A percentile compares a stretch with the other conserved stretches of the same genome.
These are phyloP conservation scores for Citeromyces matritensis DNA, from an alignment of 805 yeast genomes.

Conservation along the genomic window DNA sequence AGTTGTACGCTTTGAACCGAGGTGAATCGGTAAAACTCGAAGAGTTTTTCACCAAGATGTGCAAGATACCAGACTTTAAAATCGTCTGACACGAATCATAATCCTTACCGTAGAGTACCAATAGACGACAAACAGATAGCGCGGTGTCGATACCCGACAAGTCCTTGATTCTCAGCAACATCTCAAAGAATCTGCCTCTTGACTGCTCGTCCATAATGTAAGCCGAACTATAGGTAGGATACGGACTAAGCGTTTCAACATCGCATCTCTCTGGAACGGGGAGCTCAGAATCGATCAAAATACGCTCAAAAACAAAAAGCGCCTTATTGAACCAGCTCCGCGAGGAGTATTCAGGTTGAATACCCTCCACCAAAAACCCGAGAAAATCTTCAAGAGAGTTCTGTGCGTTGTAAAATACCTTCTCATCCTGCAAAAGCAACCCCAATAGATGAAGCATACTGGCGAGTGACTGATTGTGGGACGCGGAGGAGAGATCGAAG, in stretches of 20 bases:
- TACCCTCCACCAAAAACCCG: constrained; percentile 16
- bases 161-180: constrained; percentile 22
- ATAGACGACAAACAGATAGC: constrained; percentile 32
- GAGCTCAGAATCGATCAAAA: constrained; percentile 32
- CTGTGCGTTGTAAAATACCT: constrained; percentile 18
- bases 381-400: constrained; percentile 19
- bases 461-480: constrained; percentile 15
- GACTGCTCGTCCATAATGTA: constrained; percentile 8
- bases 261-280: constrained; percentile 29
- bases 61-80: constrained; percentile 28
- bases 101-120: constrained; percentile 36
- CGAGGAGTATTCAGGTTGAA: constrained; percentile 21
- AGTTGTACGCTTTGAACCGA: constrained; percentile 19
- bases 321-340: constrained; percentile 46
- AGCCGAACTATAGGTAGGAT: constrained; percentile 6
- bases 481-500: constrained; percentile 13
- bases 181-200: constrained; percentile 22
- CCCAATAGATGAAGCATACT: constrained; percentile 27
- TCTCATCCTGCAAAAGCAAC: constrained; percentile 20
- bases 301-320: constrained; percentile 36
- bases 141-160: constrained; percentile 31
- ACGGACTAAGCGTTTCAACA: constrained; percentile 13
- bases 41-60: constrained; percentile 21
- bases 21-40: constrained; percentile 19
- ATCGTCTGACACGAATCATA: constrained; percentile 23